These are phyloP conservation scores for Dissophora globulifera DNA, from an alignment of 192 early-diverging fungal species.

Conservation along the genomic window DNA sequence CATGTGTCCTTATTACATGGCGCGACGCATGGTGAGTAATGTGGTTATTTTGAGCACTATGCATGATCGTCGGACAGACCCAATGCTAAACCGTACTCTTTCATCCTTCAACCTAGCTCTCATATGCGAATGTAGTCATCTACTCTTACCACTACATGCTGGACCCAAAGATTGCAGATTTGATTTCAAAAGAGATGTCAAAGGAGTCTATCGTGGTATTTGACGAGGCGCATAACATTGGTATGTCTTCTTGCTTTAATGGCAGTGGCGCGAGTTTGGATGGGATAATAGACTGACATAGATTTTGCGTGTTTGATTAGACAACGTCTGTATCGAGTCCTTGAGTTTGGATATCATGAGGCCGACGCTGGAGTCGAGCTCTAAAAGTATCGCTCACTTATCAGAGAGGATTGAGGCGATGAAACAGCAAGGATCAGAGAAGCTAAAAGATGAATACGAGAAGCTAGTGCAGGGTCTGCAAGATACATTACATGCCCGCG, in stretches of 20 bases:
- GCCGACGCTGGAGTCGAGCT: slow-evolving; percentile 90
- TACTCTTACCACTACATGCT: slow-evolving; percentile 99
- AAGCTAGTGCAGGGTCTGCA: slow-evolving; percentile 89
- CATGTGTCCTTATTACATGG: slow-evolving; percentile 96
- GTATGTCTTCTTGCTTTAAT: slow-evolving; percentile 45
- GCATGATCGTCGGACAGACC: too few species aligned
- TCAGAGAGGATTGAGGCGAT: slow-evolving; percentile 80
- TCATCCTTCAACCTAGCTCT: slow-evolving; percentile 59
- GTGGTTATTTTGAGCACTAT: too few species aligned
- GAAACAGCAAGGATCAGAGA: slow-evolving; percentile 88
- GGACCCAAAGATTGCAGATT: slow-evolving; percentile 99
- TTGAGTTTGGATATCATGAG: slow-evolving; percentile 94
- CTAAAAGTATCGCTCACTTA: slow-evolving; percentile 79
- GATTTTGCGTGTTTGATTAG: slow-evolving; percentile 51
- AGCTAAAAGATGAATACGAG: slow-evolving; percentile 90
- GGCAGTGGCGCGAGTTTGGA: too few species aligned
- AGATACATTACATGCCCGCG: slow-evolving; percentile 74
- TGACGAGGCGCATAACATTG: slow-evolving; percentile 99
- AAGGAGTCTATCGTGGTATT: slow-evolving; percentile 98
- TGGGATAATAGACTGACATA: neutral
- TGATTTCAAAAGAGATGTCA: slow-evolving; percentile 94
- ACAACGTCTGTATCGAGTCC: slow-evolving; percentile 99
- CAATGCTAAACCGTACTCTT: too few species aligned
- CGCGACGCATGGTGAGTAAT: slow-evolving; percentile 76
- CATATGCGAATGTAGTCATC: slow-evolving; percentile 95